A percentile compares a stretch with the other conserved stretches of the same genome.
Evolutionary conservation across 1,284 basidiomycete genomes (phyloP).

Genomic region (Abortiporus biennis): DNA sequence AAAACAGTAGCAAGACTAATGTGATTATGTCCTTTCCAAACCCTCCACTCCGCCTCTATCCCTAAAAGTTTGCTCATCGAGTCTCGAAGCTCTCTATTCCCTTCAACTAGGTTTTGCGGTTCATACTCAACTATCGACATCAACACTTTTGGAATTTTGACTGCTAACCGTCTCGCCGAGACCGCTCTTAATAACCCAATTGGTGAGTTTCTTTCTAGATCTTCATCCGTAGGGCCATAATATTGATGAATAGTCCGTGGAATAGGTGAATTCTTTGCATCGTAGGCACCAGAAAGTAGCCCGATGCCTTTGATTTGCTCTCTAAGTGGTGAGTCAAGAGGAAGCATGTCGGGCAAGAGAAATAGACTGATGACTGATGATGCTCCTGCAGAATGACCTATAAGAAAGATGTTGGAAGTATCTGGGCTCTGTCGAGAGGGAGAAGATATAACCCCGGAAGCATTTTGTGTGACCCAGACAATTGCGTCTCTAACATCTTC

Average conservation of each 20-base stretch:
- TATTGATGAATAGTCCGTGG: background rate
- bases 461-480: background rate
- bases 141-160: background rate
- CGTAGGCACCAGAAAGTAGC: too few species aligned
- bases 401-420: too few species aligned
- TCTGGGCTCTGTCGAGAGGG: too few species aligned
- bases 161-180: background rate
- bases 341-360: background rate
- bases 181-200: background rate
- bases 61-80: background rate
- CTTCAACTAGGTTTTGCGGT: background rate
- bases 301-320: background rate
- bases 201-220: background rate
- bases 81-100: background rate
- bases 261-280: background rate
- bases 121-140: background rate
- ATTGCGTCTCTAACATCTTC: background rate
- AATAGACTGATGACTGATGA: background rate
- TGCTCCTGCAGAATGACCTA: background rate
- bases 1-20: background rate
- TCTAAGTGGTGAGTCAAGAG: background rate
- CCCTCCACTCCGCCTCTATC: background rate
- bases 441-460: too few species aligned
- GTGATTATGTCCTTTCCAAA: background rate
- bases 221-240: background rate